These are phyloP conservation scores for Hygrophoropsis aurantiaca DNA, from an alignment of 768 basidiomycete genomes.

Conservation along the genomic window DNA sequence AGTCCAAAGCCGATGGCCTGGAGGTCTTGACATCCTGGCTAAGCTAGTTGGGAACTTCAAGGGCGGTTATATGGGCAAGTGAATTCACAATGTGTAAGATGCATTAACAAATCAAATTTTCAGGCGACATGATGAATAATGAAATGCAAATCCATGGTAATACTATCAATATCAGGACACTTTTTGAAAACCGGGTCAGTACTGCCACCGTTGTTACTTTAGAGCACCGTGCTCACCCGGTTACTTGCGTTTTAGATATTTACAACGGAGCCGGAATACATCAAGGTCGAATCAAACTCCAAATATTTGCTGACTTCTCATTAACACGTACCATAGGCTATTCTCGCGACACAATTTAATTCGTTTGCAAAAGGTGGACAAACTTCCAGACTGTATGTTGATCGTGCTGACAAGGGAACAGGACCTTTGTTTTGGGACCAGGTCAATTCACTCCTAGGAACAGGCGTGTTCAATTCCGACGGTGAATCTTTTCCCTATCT, in stretches of 20 bases:
- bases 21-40: conserved; percentile 48
- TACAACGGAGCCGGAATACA: conserved; percentile 38
- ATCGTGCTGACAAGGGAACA: neutral
- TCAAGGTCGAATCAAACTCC: conserved; percentile 28
- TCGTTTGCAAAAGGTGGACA: conserved; percentile 35
- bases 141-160: conserved; percentile 19
- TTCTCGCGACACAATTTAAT: conserved; percentile 37
- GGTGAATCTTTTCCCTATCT: conserved; percentile 15
- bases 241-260: conserved; percentile 29
- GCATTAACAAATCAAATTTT: neutral
- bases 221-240: neutral
- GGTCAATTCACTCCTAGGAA: conserved; percentile 30
- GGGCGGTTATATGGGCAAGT: conserved; percentile 49
- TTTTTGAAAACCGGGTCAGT: conserved; percentile 29
- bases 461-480: conserved; percentile 43
- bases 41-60: conserved; percentile 37
- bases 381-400: neutral
- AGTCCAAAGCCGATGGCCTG: conserved; percentile 37
- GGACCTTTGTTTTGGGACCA: conserved; percentile 23
- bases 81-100: neutral
- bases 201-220: neutral
- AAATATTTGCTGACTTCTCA: neutral
- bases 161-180: conserved; percentile 17
- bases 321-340: conserved; percentile 23
- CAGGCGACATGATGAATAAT: conserved; percentile 12